Conservation (phyloP, 768 basidiomycete genomes). For the Rhodotorula diobovata region DNA sequence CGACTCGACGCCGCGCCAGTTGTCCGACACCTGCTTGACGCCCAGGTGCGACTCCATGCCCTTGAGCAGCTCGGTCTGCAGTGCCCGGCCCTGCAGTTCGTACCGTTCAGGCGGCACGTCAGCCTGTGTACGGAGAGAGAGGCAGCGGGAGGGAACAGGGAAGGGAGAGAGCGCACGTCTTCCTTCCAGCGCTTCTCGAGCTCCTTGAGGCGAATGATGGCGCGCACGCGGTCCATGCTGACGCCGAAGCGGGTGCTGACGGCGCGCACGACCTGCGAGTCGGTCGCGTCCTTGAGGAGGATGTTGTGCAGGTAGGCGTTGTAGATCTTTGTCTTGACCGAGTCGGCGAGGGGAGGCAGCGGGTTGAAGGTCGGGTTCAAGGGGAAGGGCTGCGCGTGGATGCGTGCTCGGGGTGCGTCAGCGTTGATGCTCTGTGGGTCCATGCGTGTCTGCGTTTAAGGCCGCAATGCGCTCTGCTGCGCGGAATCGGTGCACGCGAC, state of each 20-base stretch:
- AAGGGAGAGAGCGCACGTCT: conserved; percentile 45
- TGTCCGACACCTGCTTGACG: conserved; percentile 46
- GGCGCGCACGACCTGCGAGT: conserved; percentile 32
- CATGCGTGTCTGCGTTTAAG: fast-evolving
- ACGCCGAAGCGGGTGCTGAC: conserved; percentile 55
- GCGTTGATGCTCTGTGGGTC: background rate
- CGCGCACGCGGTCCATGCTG: conserved; percentile 73
- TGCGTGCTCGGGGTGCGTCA: background rate
- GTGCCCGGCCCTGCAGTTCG: conserved; percentile 56
- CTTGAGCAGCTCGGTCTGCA: conserved; percentile 72
- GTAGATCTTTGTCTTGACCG: conserved; percentile 59
- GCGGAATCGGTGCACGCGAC: background rate
- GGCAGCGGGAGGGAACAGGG: background rate
- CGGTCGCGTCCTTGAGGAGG: conserved; percentile 50
- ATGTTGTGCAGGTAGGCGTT: conserved; percentile 54
- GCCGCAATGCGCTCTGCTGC: too few species aligned
- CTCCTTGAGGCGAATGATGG: conserved; percentile 75
- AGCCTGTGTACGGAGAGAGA: background rate
- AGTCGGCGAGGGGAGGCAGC: conserved; percentile 67
- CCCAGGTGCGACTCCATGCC: conserved; percentile 79
- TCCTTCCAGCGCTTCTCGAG: conserved; percentile 64
- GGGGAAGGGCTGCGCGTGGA: conserved; percentile 67
- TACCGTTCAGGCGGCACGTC: background rate
- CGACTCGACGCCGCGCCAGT: conserved; percentile 30
- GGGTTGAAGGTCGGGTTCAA: conserved; percentile 79